phyloP scores from a whole-genome alignment of 1,284 basidiomycete species.

The Cystobasidium pallidum region DNA sequence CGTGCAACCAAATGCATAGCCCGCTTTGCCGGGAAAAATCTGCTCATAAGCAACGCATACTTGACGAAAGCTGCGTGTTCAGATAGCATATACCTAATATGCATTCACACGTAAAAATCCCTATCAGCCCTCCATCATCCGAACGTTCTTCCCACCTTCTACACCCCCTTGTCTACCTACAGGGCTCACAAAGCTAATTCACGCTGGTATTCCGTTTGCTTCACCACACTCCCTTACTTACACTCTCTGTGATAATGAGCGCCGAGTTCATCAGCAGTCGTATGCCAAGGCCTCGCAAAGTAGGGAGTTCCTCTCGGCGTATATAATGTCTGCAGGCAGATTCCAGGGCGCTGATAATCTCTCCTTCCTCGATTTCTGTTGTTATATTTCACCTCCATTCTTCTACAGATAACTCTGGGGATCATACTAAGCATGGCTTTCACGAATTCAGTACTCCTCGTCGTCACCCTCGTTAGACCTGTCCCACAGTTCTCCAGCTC shows the following conservation, averaged over 20 bases:
- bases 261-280: conserved; percentile 2
- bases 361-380: background rate
- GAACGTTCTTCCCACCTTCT: no score
- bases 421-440: conserved; percentile 20
- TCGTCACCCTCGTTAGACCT: conserved; percentile 21
- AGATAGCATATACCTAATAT: background rate
- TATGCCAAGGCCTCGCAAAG: conserved; percentile 6
- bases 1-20: conserved; percentile 2
- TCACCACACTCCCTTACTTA: background rate
- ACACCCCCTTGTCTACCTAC: no score
- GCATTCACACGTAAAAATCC: background rate
- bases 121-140: background rate
- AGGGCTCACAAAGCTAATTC: no score
- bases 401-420: conserved; percentile 9
- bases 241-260: conserved; percentile 1
- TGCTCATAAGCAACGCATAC: background rate
- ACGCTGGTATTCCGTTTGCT: no score
- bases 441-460: conserved; percentile 14
- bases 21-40: background rate
- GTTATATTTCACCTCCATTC: background rate
- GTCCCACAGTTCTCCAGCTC: conserved; percentile 34
- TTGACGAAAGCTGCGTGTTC: background rate
- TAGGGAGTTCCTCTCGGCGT: background rate
- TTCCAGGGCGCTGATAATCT: background rate
- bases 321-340: background rate